Percentiles rank a stretch among this genome's conserved stretches.
Conservation (phyloP, 1,284 basidiomycete genomes). For the Trametes pubescens region DNA sequence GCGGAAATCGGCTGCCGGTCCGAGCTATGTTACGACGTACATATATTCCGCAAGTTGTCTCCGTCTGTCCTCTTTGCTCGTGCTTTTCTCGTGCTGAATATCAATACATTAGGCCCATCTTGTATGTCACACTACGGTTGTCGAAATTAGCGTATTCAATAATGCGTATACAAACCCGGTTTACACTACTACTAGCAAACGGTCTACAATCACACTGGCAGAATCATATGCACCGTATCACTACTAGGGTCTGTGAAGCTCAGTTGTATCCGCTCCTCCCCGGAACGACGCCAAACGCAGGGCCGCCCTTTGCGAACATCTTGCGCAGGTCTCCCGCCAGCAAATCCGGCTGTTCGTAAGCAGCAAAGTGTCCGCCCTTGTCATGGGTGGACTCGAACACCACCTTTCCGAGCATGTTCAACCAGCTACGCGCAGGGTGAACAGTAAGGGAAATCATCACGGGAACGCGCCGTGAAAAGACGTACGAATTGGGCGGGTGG, state of each 20-base stretch:
- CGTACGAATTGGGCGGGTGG: constrained; percentile 50
- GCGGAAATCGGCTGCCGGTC: too few species aligned
- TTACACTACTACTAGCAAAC: too few species aligned
- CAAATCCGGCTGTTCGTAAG: constrained; percentile 39
- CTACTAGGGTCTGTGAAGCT: not conserved
- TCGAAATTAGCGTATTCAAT: too few species aligned
- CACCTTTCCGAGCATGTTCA: constrained; percentile 37
- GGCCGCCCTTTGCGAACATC: constrained; percentile 42
- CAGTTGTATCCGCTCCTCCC: constrained; percentile 34
- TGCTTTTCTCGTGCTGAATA: too few species aligned
- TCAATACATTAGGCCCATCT: too few species aligned
- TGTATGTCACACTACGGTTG: too few species aligned
- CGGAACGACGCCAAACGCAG: constrained; percentile 38
- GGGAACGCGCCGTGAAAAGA: constrained; percentile 3
- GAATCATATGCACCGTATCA: too few species aligned
- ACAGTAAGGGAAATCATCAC: not conserved
- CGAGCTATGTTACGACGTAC: too few species aligned
- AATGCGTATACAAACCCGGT: too few species aligned
- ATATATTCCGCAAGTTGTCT: too few species aligned
- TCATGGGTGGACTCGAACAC: constrained; percentile 38
- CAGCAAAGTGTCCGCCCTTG: constrained; percentile 44
- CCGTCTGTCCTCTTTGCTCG: too few species aligned
- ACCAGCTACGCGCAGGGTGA: constrained; percentile 17
- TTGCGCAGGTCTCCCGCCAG: constrained; percentile 39
- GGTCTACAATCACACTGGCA: too few species aligned